Evolutionary conservation across 805 yeast genomes (phyloP), one percentile per base, ranked within the genome.

Genomic region (Priceomyces medius): DNA sequence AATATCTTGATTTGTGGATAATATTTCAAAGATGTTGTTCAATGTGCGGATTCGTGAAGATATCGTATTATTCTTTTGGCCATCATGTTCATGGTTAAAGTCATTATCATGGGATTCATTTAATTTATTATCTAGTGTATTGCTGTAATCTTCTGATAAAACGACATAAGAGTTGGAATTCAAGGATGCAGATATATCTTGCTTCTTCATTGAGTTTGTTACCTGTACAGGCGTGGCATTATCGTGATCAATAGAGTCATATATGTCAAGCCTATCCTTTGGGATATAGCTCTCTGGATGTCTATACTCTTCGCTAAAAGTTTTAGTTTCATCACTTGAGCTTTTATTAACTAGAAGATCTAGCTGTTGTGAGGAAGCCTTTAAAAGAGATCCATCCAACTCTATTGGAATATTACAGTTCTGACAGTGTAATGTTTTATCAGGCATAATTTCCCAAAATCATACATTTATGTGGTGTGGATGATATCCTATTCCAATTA

Each of bases 1-100:
- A 12, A 91, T 74, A 45, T 83, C 88, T 38, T 83, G 82, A 46
- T 85, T 83, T 10, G 49, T 49, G 0, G 93, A 83, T 4, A 91
- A 62, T 2, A 85, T 71, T 47, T 84, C 83, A 58, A 88, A 89
- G 2, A 91, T 75, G 28, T 77, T 78, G 2, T 79, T 79, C 24
- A 88, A 58, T 0, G 80, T 71, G 35, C 74, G 73, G 17, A 80
- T 61, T 33, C 81, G 63, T 4, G 68, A 63, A 0, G 85, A 76
- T 2, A 80, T 64, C 0, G 73, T 64, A 39, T 49, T 50, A 14
- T 20, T 20, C 33, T 18, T 31, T 9, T 32, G 24, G n/a, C 9
- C n/a, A 19, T 20, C 23, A 16, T 8, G 24, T 18, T 32, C 24
- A 32, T 32, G 13, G 34, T 31, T 14, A 8, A 19, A 16, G 18